Evolutionary conservation across 139 green algal genomes (phyloP).

Genomic region (Edaphochlamys debaryana): DNA sequence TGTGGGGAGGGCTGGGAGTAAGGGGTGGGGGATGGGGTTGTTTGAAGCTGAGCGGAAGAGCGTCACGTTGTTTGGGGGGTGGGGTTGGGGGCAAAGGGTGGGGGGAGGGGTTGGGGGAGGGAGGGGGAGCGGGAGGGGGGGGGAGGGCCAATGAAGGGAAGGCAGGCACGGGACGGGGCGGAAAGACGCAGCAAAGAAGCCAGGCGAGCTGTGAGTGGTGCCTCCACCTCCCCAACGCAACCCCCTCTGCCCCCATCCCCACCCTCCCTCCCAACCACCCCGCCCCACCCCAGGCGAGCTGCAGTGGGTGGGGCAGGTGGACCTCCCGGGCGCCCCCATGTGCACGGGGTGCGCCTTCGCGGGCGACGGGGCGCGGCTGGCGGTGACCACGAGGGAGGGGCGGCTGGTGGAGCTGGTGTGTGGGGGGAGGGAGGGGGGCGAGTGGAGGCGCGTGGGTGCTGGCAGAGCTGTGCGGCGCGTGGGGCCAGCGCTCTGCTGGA

Average conservation of each 20-base stretch:
- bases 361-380: slow-evolving; percentile 13
- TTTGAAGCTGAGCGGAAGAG: background rate
- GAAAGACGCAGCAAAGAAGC: no score
- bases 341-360: slow-evolving; percentile 40
- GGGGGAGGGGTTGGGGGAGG: no score
- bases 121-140: no score
- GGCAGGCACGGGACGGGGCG: no score
- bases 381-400: slow-evolving; percentile 33
- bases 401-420: slow-evolving; percentile 45
- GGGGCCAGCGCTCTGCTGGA: no score
- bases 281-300: background rate
- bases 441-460: background rate
- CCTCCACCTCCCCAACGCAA: no score
- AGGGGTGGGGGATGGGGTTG: background rate
- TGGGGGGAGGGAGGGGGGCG: background rate
- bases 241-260: background rate
- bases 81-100: no score
- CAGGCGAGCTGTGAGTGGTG: no score
- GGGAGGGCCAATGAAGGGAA: no score
- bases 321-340: slow-evolving; percentile 1
- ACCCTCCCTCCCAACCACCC: background rate
- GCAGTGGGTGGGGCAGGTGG: slow-evolving; percentile 11
- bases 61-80: no score
- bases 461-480: background rate
- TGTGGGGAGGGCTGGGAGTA: background rate